Base-by-base conservation (phyloP, 1,139 yeast species). In the Pneumocystis carinii region DNA sequence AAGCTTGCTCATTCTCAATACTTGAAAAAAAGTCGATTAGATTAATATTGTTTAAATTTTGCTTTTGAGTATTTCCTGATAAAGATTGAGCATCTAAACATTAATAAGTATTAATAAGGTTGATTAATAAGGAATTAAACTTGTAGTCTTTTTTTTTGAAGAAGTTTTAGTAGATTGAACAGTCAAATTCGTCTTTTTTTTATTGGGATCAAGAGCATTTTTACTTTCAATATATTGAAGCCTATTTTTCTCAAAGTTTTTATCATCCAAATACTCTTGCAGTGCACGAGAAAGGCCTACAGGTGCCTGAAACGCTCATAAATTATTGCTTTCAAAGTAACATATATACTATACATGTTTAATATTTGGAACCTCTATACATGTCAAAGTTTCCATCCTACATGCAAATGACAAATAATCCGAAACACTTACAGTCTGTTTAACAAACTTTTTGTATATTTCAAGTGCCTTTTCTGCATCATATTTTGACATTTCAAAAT, bases 331-430 rank as follows among this genome's bases (percentile, higher is more conserved):
- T 19, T 14, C 12, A 17, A 12, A 10, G 14, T 19, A 24, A 24
- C n/a, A 17, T 7, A 17, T 24, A 24, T 48, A 48, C 27, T 24
- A 10, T 24, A 48, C 97, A 74, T 92, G 98, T 73, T 89, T 89
- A 66, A 92, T 90, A 15, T 96, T 90, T 36, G 98, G 98, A 38
- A 92, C 96, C 71, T 87, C 90, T 66, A 92, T 77, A 70, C 90
- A 90, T 0, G 97, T 89, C 2, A 92, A 83, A 71, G 84, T 82
- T 72, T 89, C 96, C 69, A 88, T 78, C 72, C 86, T 90, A 72
- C 92, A 90, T 5, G 97, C 98, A 24, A 87, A 85, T 69, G 95
- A 83, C 70, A 92, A 79, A 73, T 86, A 92, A 69, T 85, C 86
- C 59, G 92, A 92, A 24, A 90, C 97, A 71, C 85, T 86, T 64